A percentile compares a stretch with the other conserved stretches of the same genome.
phyloP scores from a whole-genome alignment of 108 stramenopile species.

The Epipyxis sp. region DNA sequence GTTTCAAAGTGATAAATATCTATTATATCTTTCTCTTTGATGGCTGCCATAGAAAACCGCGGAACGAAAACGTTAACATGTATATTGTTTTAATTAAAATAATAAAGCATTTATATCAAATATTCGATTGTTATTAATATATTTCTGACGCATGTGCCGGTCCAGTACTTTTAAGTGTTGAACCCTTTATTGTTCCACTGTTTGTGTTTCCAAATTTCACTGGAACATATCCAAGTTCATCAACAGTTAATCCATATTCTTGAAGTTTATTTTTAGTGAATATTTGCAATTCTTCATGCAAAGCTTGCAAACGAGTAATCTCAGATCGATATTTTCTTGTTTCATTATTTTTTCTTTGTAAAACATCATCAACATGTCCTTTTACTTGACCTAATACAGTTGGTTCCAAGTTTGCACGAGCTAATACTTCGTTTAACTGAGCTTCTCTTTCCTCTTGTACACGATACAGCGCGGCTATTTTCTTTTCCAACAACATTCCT shows the following conservation, averaged over 20 bases:
- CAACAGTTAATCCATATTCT: slow-evolving; percentile 53
- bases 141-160: no score
- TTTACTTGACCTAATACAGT: slow-evolving; percentile 35
- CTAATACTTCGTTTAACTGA: slow-evolving; percentile 62
- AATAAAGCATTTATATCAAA: no score
- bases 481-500: slow-evolving; percentile 69
- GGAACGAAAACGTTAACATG: no score
- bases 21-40: no score
- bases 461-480: slow-evolving; percentile 51
- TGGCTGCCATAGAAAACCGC: no score
- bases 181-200: no score
- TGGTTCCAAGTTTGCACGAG: slow-evolving; percentile 64
- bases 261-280: slow-evolving; percentile 45
- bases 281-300: slow-evolving; percentile 44
- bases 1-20: no score
- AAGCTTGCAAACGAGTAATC: slow-evolving; percentile 35
- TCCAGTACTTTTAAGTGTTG: no score
- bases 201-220: background rate
- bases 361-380: slow-evolving; percentile 52
- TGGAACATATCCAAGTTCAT: slow-evolving; percentile 57
- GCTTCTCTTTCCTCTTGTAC: slow-evolving; percentile 62
- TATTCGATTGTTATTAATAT: no score
- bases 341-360: slow-evolving; percentile 48
- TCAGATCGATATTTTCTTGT: slow-evolving; percentile 43
- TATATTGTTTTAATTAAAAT: no score